A percentile compares a stretch with the other conserved stretches of the same genome.
These are phyloP conservation scores for Cajanus cajan DNA, from an alignment of 306 rosid genomes.

Conservation along the genomic window DNA sequence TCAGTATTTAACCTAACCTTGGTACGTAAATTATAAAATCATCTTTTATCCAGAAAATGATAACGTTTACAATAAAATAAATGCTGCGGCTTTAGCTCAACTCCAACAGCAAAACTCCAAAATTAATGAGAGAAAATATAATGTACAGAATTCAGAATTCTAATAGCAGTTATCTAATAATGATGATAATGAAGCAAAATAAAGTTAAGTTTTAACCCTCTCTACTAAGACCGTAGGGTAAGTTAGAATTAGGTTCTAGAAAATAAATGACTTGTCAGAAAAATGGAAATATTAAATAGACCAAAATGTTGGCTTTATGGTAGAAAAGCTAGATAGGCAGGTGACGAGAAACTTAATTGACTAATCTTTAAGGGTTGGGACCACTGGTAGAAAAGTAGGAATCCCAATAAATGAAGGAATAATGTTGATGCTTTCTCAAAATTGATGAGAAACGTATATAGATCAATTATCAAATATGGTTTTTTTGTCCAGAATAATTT, in stretches of 20 bases:
- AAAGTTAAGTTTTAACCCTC: not conserved
- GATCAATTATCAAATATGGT: conserved; percentile 32
- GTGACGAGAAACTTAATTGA: conserved; percentile 4
- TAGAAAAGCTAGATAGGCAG: conserved; percentile 2
- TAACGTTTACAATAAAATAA: too few relatives aligned
- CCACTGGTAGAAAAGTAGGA: conserved; percentile 31
- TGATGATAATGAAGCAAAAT: not conserved
- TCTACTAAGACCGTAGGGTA: not conserved
- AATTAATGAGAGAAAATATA: not conserved
- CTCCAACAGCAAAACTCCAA: not conserved
- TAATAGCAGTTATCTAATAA: not conserved
- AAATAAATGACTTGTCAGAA: not conserved
- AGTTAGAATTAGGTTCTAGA: not conserved
- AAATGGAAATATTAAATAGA: not conserved
- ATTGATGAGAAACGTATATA: conserved; percentile 22
- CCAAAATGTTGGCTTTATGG: conserved; percentile 18
- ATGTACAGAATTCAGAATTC: not conserved
- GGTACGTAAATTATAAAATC: not conserved
- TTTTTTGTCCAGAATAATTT: too few relatives aligned
- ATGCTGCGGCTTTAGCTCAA: not conserved
- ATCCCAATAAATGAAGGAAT: conserved; percentile 43
- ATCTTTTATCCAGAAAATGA: not conserved
- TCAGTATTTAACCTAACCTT: not conserved
- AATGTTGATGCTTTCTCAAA: conserved; percentile 22
- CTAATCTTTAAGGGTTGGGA: conserved; percentile 27